A percentile compares a stretch with the other conserved stretches of the same genome.
phyloP scores from a whole-genome alignment of 352 stramenopile species.

The Pythium aphanidermatum region DNA sequence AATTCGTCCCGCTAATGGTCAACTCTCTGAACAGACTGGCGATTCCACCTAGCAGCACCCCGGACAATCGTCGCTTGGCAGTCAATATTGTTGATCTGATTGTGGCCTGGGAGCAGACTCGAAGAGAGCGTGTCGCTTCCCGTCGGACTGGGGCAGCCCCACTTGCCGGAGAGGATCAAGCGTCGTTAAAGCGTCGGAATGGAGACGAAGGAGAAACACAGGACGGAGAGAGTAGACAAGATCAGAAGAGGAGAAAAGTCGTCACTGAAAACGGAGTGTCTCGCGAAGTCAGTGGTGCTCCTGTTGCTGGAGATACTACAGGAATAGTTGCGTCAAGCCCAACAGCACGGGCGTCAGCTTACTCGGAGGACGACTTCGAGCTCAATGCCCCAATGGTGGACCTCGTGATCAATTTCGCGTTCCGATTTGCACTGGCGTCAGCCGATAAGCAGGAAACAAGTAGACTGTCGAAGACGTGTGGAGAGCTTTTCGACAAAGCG shows the following conservation, averaged over 20 bases:
- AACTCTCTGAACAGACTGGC: conserved; percentile 94
- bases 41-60: conserved; percentile 90
- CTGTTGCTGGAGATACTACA: too few relatives aligned
- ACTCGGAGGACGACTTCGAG: conserved; percentile 83
- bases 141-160: neutral
- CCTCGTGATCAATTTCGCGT: conserved; percentile 90
- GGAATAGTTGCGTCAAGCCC: conserved; percentile 13
- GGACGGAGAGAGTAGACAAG: conserved; percentile 9
- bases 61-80: conserved; percentile 91
- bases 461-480: conserved; percentile 82
- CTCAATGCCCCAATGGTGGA: conserved; percentile 85
- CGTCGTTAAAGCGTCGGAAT: conserved; percentile 8
- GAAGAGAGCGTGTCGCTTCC: conserved; percentile 53
- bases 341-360: conserved; percentile 12
- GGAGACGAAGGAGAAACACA: conserved; percentile 1
- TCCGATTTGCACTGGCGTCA: conserved; percentile 83
- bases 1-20: conserved; percentile 96
- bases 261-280: too few relatives aligned
- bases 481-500: conserved; percentile 84
- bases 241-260: conserved; percentile 11
- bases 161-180: neutral
- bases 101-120: conserved; percentile 92
- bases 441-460: conserved; percentile 87
- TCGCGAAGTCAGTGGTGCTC: too few relatives aligned
- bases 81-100: conserved; percentile 95